These are phyloP conservation scores for Volvox africanus DNA, from an alignment of 139 green algal species.

Conservation along the genomic window DNA sequence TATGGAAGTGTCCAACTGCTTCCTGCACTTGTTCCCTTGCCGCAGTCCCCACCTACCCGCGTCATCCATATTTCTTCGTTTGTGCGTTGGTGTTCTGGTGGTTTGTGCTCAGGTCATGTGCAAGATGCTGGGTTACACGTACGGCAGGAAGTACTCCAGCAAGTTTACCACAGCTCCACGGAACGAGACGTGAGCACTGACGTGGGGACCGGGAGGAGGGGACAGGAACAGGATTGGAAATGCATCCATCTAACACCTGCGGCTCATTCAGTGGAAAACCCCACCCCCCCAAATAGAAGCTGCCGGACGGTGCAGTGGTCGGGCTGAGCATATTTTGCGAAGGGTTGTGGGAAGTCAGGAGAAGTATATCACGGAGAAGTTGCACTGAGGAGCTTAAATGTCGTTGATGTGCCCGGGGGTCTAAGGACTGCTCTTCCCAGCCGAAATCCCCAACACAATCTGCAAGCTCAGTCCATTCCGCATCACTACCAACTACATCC, in stretches of 20 bases:
- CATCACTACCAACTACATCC: background rate
- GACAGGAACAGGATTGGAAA: too few relatives aligned
- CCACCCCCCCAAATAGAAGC: too few relatives aligned
- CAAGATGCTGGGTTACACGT: background rate
- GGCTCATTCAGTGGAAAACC: too few relatives aligned
- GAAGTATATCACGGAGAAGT: background rate
- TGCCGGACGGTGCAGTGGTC: background rate
- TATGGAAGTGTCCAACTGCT: background rate
- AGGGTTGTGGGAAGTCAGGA: background rate
- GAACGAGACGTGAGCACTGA: background rate
- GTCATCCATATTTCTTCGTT: background rate
- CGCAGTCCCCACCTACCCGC: background rate
- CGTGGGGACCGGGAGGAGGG: too few relatives aligned
- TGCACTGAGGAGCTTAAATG: background rate
- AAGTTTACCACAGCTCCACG: background rate
- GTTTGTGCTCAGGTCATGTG: background rate
- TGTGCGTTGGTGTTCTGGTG: background rate
- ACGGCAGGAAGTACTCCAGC: slow-evolving; percentile 15
- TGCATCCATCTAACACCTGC: too few relatives aligned
- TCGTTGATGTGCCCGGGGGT: background rate
- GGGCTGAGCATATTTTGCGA: background rate
- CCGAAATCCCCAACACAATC: too few relatives aligned
- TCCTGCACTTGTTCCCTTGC: background rate
- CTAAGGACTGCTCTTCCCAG: too few relatives aligned
- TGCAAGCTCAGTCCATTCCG: background rate